These are phyloP conservation scores for Xylaria sp. DNA, from an alignment of 2,329 filamentous ascomycete species.

Conservation along the genomic window DNA sequence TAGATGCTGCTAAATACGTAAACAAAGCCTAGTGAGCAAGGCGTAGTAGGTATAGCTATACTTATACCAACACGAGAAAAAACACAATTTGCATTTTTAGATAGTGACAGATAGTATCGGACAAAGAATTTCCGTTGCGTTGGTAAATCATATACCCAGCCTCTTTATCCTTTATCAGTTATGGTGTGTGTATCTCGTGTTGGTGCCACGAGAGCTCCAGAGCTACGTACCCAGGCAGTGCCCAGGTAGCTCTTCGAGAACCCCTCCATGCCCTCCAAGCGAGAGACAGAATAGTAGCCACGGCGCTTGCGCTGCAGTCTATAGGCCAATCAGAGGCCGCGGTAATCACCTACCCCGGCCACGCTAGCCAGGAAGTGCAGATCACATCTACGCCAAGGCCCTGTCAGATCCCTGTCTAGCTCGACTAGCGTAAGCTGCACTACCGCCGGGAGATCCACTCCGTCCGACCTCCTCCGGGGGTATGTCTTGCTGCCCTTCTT, in stretches of 20 bases:
- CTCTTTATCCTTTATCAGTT: neutral
- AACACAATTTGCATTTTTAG: neutral
- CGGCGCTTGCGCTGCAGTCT: constrained; percentile 48
- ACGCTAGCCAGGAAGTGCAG: constrained; percentile 45
- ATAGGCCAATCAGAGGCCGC: constrained; percentile 39
- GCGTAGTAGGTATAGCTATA: neutral
- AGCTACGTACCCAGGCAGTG: neutral
- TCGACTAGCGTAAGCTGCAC: constrained; percentile 6
- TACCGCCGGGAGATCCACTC: constrained; percentile 28
- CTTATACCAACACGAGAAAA: neutral
- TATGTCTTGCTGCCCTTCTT: constrained; percentile 1
- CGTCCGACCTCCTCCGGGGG: constrained; percentile 25
- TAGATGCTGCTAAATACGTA: neutral
- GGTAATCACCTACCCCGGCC: constrained; percentile 37
- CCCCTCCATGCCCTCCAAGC: constrained; percentile 8
- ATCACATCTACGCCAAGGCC: constrained; percentile 43
- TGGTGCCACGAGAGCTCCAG: constrained; percentile 1
- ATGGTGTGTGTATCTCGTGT: neutral
- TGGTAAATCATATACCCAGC: neutral
- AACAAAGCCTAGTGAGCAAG: constrained; percentile 1
- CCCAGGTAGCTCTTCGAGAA: neutral
- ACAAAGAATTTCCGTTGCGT: neutral
- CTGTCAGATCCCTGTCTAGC: constrained; percentile 39
- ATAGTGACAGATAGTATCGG: neutral
- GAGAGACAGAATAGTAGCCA: constrained; percentile 39